Base-by-base conservation (phyloP, 495 filamentous ascomycete genomes). In the Lasiosphaeria ovina region DNA sequence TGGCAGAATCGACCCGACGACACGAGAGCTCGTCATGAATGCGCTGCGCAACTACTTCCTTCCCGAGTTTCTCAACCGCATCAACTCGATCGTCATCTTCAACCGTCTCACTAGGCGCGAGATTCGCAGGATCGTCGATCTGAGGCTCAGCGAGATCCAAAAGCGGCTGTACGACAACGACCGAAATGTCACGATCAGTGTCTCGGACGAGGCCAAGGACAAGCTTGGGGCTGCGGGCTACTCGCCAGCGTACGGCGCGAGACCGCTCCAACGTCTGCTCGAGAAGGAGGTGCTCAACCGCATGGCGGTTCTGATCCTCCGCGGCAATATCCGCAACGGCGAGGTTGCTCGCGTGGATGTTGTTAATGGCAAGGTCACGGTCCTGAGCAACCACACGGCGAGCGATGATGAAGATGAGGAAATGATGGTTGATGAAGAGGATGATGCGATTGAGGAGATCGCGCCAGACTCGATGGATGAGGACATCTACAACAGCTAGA, bases 41-140 rank as follows among this genome's bases (percentile, higher is more conserved):
- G 84, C 93, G 4, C 83, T 98, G 45, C 88, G 92, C 67, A 87
- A 89, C 77, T 97, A 96, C 79, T 98, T 98, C 85, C 83, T 98
- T 1, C 94, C 94, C 36, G 94, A 98, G 66, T 98, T 98, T 82
- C 82, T 98, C 38, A 98, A 98, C 79, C 91, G 94, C 70, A 97
- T 98, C 83, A 90, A 83, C 74, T 92, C 87, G 65, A 89, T 85
- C 59, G 92, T 98, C 78, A 97, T 98, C 79, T 98, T 98, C 87
- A 98, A 98, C 79, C 91, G 94, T 35, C 89, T 98, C 52, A 89
- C 90, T 4, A 85, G 83, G 69, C 75, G 76, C 49, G 94, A 98
- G 76, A 98, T 98, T 69, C 87, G 94, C 67, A 89, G 83, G 77
- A 98, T 98, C 74, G 94, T 98, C 56, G 95, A 98, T 63, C 83